Evolutionary conservation across 257 asterid species (phyloP).

Genomic region (Nicotiana undulata): DNA sequence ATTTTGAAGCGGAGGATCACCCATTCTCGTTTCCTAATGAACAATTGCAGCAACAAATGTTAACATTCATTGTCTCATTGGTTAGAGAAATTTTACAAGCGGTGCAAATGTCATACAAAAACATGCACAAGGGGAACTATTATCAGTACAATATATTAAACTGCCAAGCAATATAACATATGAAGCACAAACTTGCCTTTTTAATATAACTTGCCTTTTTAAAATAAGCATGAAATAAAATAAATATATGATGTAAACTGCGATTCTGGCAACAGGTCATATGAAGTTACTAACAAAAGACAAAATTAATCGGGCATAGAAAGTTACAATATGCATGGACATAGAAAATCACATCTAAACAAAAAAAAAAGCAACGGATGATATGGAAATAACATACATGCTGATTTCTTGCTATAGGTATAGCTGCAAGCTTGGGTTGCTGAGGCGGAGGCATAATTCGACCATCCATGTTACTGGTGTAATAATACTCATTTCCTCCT

Average conservation of each 20-base stretch:
- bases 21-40: constrained; percentile 63
- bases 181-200: background rate
- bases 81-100: background rate
- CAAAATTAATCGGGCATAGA: background rate
- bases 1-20: constrained; percentile 54
- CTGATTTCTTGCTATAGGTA: constrained; percentile 64
- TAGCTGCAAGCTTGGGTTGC: constrained; percentile 76
- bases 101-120: background rate
- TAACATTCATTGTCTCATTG: background rate
- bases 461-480: constrained; percentile 40
- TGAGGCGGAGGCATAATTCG: constrained; percentile 34
- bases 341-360: background rate
- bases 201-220: background rate
- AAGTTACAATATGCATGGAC: background rate
- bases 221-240: background rate
- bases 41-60: constrained; percentile 12
- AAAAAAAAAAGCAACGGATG: background rate
- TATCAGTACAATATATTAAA: background rate
- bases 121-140: background rate
- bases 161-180: background rate
- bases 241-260: background rate
- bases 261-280: background rate
- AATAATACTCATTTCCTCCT: constrained; percentile 50
- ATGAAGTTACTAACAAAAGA: background rate
- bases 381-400: constrained; percentile 41